phyloP scores from a whole-genome alignment of 306 rosid species.

The Prunus padus region DNA sequence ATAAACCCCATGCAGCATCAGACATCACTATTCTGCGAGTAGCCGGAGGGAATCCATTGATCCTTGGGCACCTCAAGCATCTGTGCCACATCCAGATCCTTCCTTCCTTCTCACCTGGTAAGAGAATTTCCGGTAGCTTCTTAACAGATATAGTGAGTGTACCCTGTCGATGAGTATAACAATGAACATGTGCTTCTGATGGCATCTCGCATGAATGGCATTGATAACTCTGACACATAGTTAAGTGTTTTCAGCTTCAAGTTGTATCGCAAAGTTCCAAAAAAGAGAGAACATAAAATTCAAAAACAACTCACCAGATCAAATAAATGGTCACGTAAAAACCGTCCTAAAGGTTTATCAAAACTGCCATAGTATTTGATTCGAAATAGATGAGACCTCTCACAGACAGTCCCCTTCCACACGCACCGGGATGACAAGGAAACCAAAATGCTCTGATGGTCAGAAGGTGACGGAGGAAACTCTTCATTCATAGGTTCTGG shows the following conservation, averaged over 20 bases:
- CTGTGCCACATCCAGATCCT: constrained; percentile 99
- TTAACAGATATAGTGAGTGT: constrained; percentile 94
- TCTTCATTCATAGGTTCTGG: constrained; percentile 53
- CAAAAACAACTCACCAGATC: constrained; percentile 67
- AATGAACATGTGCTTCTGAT: constrained; percentile 93
- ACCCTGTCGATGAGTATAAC: constrained; percentile 96
- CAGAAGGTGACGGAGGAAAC: constrained; percentile 84
- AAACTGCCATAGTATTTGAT: constrained; percentile 93
- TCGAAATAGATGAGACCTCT: constrained; percentile 92
- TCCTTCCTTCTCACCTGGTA: constrained; percentile 93
- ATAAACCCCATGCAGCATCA: constrained; percentile 99
- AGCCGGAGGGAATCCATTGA: constrained; percentile 91
- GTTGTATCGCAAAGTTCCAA: constrained; percentile 15
- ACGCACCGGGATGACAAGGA: constrained; percentile 92
- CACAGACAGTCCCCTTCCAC: constrained; percentile 98
- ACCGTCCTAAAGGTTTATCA: constrained; percentile 92
- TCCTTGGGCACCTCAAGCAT: constrained; percentile 89
- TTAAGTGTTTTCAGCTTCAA: constrained; percentile 20
- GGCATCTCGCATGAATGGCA: constrained; percentile 91
- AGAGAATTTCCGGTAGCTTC: constrained; percentile 63
- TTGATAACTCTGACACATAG: constrained; percentile 61
- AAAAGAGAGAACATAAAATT: constrained; percentile 13
- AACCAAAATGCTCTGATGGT: constrained; percentile 96
- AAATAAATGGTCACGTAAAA: constrained; percentile 84
- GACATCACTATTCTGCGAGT: constrained; percentile 92